phyloP scores from a whole-genome alignment of 2,329 filamentous ascomycete genomes.

The Penicillium sclerotigenum region DNA sequence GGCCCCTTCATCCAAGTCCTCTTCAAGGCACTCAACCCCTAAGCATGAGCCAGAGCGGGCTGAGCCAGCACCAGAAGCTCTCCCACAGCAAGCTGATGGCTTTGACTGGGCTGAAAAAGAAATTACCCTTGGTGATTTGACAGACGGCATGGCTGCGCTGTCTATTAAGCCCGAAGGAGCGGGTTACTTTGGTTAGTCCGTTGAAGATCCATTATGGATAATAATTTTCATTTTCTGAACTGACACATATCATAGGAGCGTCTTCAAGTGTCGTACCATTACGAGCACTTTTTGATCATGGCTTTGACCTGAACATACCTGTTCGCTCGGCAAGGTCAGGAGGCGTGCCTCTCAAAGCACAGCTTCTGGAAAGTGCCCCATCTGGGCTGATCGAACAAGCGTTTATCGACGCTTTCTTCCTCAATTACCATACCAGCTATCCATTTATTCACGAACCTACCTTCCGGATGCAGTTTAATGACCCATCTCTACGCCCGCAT shows the following conservation, averaged over 20 bases:
- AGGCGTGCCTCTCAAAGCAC: conserved; percentile 37
- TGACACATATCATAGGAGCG: conserved; percentile 25
- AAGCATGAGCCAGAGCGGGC: conserved; percentile 35
- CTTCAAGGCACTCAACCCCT: conserved; percentile 40
- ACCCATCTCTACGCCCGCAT: conserved; percentile 43
- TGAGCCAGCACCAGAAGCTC: conserved; percentile 44
- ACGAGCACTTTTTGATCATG: conserved; percentile 39
- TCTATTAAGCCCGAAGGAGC: conserved; percentile 41
- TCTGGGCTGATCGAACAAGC: conserved; percentile 41
- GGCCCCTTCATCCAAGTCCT: conserved; percentile 35
- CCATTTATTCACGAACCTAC: conserved; percentile 49
- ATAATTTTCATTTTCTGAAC: not conserved
- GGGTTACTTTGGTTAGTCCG: conserved; percentile 37
- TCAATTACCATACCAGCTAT: conserved; percentile 48
- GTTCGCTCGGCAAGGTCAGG: conserved; percentile 28
- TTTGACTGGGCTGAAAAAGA: conserved; percentile 42
- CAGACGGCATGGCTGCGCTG: conserved; percentile 42
- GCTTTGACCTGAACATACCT: conserved; percentile 40
- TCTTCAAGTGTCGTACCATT: conserved; percentile 42
- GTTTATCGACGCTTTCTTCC: conserved; percentile 48
- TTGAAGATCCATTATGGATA: not conserved
- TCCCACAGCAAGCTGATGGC: conserved; percentile 40
- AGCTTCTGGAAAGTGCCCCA: conserved; percentile 37
- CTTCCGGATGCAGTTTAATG: conserved; percentile 48
- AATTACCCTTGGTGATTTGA: conserved; percentile 38